Base-by-base conservation (phyloP, 192 early-diverging fungal species). In the Coemansia sp. region DNA sequence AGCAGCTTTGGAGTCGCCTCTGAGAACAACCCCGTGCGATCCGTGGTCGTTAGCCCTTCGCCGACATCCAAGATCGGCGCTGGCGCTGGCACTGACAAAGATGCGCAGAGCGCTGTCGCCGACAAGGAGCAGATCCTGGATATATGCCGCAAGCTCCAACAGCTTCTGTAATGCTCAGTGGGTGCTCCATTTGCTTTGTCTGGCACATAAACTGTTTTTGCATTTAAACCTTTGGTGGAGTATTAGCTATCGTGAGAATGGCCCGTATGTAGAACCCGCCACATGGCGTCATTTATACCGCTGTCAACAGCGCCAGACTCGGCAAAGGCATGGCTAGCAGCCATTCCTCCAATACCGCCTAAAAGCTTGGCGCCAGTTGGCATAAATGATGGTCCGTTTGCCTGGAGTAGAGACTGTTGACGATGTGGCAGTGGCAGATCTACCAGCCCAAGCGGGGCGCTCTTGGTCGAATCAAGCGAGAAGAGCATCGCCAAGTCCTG, bases 1-100 rank as follows among this genome's bases (percentile, higher is more conserved):
- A 80, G 77, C 62, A 80, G 73, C 55, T 80, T 80, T 69, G 77
- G 77, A 21, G 77, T 80, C 28, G 77, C 77, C 35, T 80, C 77
- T 8, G 62, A 66, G 34, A 80, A 43, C 65, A 72, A 64, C 14
- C 77, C 77, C 6, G 77, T 80, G 20, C 77, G 77, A 26, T 75
- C 77, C 7, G n/a, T 67, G 39, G 43, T 48, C 9, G 73, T 62
- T 8, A 72, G 77, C 33, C 72, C 77, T 36, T 70, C 77, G 6
- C 77, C 77, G 0, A 62, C 70, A 14, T 59, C 68, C 25, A 80
- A 75, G 48, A 45, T 62, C n/a, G 58, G 64, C 56, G 35, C 65
- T n/a, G 58, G 64, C 56, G 35, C 64, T 21, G 28, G 31, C 28
- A 25, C 59, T 47, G 61, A 64, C 60, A 79, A 68, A 61, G 71